These are phyloP conservation scores for Botrytis fragariae DNA, from an alignment of 2,329 filamentous ascomycete genomes.

Conservation along the genomic window DNA sequence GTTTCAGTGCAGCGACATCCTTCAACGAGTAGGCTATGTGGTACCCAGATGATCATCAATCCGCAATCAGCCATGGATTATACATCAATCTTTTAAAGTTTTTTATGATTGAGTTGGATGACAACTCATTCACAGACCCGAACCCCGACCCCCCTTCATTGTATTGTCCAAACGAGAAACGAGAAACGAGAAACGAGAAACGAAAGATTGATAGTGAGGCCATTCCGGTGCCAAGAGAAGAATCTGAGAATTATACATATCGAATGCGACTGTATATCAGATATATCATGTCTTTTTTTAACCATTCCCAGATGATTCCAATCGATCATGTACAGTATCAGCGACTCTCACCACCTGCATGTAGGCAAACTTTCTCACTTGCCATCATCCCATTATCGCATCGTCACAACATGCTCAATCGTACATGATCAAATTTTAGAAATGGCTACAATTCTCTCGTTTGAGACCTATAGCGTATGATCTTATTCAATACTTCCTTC, in stretches of 20 bases:
- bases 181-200: slow-evolving; percentile 9
- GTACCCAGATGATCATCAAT: neutral
- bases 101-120: slow-evolving; percentile 7
- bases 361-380: neutral
- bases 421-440: slow-evolving; percentile 1
- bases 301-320: slow-evolving; percentile 3
- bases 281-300: neutral
- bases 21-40: slow-evolving; percentile 1
- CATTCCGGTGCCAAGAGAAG: slow-evolving; percentile 4
- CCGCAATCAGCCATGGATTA: neutral
- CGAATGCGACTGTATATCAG: neutral
- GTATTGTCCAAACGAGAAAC: slow-evolving; percentile 2
- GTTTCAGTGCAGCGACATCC: slow-evolving; percentile 1
- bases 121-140: slow-evolving; percentile 12
- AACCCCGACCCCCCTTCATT: neutral
- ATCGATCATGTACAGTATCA: slow-evolving; percentile 8
- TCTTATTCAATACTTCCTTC: neutral
- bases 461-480: neutral
- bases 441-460: neutral
- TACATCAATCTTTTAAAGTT: neutral
- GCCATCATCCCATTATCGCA: neutral
- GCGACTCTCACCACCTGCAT: slow-evolving; percentile 1
- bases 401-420: slow-evolving; percentile 3
- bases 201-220: neutral
- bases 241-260: slow-evolving; percentile 8